A percentile compares a stretch with the other conserved stretches of the same genome.
Conservation (phyloP, 495 filamentous ascomycete genomes). For the Trichoderma erinaceum region DNA sequence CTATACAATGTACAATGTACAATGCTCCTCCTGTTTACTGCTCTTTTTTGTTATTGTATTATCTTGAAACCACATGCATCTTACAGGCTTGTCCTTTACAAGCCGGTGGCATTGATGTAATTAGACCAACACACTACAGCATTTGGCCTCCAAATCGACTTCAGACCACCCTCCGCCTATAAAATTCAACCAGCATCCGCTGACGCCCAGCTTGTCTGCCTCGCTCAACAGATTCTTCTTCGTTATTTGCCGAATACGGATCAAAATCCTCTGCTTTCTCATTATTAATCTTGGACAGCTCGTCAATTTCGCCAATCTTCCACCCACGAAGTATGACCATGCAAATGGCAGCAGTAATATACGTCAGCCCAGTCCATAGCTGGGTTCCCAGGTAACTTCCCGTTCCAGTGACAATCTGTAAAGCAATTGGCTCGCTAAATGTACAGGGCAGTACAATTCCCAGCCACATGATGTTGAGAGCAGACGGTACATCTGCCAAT, state of each 20-base stretch:
- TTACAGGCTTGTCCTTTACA: no score
- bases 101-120: no score
- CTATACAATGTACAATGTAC: no score
- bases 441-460: constrained; percentile 10
- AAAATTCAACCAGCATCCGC: constrained; percentile 12
- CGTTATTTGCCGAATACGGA: background rate
- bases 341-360: constrained; percentile 1
- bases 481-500: constrained; percentile 2
- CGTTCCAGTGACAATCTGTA: constrained; percentile 15
- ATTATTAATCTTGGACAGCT: background rate
- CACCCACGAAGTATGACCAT: constrained; percentile 11
- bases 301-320: constrained; percentile 13
- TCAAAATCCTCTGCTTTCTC: background rate
- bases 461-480: constrained; percentile 14
- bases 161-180: background rate
- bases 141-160: background rate
- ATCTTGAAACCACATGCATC: no score
- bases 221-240: background rate
- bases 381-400: constrained; percentile 15
- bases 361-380: constrained; percentile 14
- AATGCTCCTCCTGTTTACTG: no score
- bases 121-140: background rate
- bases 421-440: constrained; percentile 15
- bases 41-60: no score
- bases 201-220: constrained; percentile 10